Evolutionary conservation across 257 asterid genomes (phyloP).

Genomic region (Fraxinus excelsior): DNA sequence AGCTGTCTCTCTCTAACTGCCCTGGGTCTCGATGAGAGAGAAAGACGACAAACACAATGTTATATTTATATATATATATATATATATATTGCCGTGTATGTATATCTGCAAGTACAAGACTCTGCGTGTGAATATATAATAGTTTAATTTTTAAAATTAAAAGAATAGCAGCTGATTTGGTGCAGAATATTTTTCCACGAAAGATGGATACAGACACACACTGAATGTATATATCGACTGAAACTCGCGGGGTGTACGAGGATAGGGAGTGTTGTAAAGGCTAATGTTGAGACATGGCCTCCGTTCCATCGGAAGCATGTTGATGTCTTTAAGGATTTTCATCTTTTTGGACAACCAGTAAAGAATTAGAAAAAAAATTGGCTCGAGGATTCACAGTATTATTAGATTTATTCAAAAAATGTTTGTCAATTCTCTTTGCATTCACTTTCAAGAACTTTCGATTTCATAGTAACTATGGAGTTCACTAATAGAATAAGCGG

Average conservation of each 20-base stretch:
- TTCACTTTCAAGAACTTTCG: background rate
- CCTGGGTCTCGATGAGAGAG: slow-evolving; percentile 58
- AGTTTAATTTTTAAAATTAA: background rate
- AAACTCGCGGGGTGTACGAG: background rate
- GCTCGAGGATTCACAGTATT: background rate
- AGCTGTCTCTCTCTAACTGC: slow-evolving; percentile 34
- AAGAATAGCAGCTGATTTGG: background rate
- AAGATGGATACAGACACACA: background rate
- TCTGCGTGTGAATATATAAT: background rate
- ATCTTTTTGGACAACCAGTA: background rate
- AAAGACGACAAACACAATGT: slow-evolving; percentile 20
- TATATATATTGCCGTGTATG: background rate
- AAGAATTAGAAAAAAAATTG: background rate
- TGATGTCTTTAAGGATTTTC: background rate
- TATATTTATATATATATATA: background rate
- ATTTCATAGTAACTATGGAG: background rate
- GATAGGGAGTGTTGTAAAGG: background rate
- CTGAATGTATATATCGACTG: background rate
- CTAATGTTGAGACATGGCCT: background rate
- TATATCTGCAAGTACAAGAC: background rate
- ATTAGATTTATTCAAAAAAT: no score
- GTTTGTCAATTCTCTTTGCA: background rate
- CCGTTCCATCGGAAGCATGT: background rate
- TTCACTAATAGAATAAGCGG: background rate
- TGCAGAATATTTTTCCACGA: background rate